A percentile compares a stretch with the other conserved stretches of the same genome.
Evolutionary conservation across 139 green algal genomes (phyloP).

Genomic region (Micractinium sp.): DNA sequence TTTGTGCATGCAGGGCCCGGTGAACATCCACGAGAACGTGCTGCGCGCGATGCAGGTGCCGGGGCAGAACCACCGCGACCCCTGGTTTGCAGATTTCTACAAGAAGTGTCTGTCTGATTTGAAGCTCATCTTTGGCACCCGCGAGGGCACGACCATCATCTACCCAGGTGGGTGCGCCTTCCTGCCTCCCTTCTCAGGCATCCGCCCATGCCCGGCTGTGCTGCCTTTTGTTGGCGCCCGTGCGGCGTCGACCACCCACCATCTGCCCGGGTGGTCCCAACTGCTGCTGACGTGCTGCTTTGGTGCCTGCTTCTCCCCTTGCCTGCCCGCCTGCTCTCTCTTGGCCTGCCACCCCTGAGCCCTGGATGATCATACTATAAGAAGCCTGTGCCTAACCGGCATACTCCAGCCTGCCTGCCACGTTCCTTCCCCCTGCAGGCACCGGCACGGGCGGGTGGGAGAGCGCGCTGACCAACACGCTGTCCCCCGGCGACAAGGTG

Average conservation of each 20-base stretch:
- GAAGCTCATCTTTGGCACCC: conserved; percentile 88
- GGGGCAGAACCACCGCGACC: conserved; percentile 92
- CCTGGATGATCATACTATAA: too few relatives aligned
- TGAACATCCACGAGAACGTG: conserved; percentile 96
- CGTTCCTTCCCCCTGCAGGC: background rate
- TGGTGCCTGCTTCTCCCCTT: background rate
- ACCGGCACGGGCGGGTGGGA: conserved; percentile 93
- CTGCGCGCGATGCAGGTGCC: conserved; percentile 88
- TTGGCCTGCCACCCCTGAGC: too few relatives aligned
- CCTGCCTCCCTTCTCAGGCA: background rate
- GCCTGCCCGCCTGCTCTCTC: too few relatives aligned
- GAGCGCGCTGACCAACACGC: conserved; percentile 92
- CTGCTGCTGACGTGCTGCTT: background rate
- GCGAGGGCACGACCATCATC: conserved; percentile 89
- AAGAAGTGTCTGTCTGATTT: conserved; percentile 83
- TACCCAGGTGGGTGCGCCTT: conserved; percentile 65
- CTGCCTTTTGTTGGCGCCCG: background rate
- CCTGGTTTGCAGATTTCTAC: conserved; percentile 91
- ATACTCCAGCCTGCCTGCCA: too few relatives aligned
- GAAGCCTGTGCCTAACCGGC: too few relatives aligned
- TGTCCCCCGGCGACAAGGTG: conserved; percentile 91
- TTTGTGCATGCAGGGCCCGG: conserved; percentile 76
- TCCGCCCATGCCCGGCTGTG: background rate
- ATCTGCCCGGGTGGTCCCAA: too few relatives aligned
- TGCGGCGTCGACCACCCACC: background rate